Evolutionary conservation across 1,139 yeast genomes (phyloP), one percentile per base, ranked within the genome.

Genomic region (Yamadazyma sp.): DNA sequence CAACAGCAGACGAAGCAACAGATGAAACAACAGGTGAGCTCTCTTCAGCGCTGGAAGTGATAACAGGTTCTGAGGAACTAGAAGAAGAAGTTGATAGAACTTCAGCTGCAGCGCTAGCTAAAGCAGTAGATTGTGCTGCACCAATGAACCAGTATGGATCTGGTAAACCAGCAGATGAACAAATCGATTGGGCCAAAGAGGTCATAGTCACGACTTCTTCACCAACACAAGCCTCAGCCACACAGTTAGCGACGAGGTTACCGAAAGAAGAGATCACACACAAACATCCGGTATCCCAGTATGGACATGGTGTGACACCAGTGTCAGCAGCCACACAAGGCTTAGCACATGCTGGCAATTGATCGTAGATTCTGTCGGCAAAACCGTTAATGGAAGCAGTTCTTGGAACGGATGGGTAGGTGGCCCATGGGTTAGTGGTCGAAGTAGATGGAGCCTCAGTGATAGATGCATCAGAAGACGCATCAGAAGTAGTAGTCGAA

Each of bases 331-430:
- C 31, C 18, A 59, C 56, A 54, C 68, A 62, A 11, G 42, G 42
- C 36, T 52, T 46, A 32, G 67, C 69, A 53, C 69, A 63, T 5
- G 36, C 34, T 21, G 68, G 68, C 8, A 59, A 40, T n/a, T 44
- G 44, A 38, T 52, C 42, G 21, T 59, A 57, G 40, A 68, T 59
- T 27, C 61, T 62, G 43, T 68, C 74, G 11, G 73, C 73, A 41
- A 68, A 67, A 4, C 74, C 74, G 41, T 68, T 68, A 33, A 66
- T 58, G 21, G 62, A 51, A 29, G 73, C 73, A 24, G 73, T 65
- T 41, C 59, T 55, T 12, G 72, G 61, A 25, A 68, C 73, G 12
- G 54, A 40, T 16, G 74, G 74, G 44, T 59, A 68, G 11, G 67
- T 57, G 27, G 56, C 60, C 46, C 48, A 54, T 10, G 50, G 48